Base-by-base conservation (phyloP, 2,329 filamentous ascomycete species). In the Fonsecaea monophora region DNA sequence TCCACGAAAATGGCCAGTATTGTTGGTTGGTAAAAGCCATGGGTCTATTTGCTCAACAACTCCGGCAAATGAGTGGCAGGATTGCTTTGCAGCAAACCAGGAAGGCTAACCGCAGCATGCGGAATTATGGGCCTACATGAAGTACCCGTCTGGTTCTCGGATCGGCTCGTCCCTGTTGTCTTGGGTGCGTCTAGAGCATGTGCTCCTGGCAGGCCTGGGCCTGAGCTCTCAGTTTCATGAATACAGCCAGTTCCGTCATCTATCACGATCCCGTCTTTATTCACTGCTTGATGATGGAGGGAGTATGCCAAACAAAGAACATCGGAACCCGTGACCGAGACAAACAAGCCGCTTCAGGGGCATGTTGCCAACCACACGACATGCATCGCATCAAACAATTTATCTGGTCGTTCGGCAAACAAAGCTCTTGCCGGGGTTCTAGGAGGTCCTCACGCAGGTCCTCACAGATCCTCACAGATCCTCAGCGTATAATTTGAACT, bases 241-340 rank as follows among this genome's bases (percentile, higher is more conserved):
- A 50, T 50, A 50, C 21, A 25, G 4, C 45, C 18, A 25, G 18
- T 21, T 50, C 25, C 10, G 18, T 50, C 21, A 9, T 10, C 18
- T 9, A 9, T 4, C 45, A 3, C 45, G 18, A 25, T 21, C 9
- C 25, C 10, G 45, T 50, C 45, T 50, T 25, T 8, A 50, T 50
- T 50, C 30, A 3, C 45, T 50, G n/a, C 45, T 50, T 25, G 45
- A 50, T 25, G 8, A 25, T 4, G 21, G 40, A 32, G 32, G 37
- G 57, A 12, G 6, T 6, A 7, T 12, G 21, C 32, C 57, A 50
- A 37, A 60, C 57, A 60, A 60, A 60, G 57, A 21, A 34, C 32
- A 21, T n/a, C 32, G 18, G 25, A 50, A 32, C 13, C 38, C 38
- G 13, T 50, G 25, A 50, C 7, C 50, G 40, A 48, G 57, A 60